Conservation (phyloP, 2,329 filamentous ascomycete species). For the Davidsoniella australis region DNA sequence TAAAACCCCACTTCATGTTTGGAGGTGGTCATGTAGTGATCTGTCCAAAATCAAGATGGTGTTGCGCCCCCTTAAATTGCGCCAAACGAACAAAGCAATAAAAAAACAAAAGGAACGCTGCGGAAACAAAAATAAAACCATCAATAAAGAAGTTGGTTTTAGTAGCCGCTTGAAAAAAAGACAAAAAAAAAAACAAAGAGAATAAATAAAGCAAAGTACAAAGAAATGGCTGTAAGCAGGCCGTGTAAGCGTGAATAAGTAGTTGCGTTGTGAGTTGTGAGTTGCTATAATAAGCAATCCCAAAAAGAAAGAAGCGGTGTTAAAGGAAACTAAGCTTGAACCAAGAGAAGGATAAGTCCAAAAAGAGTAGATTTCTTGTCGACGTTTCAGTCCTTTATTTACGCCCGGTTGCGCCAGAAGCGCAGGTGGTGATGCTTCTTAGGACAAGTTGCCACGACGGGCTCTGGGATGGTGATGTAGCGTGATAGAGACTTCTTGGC, state of each 20-base stretch:
- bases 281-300: no score
- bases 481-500: constrained; percentile 14
- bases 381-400: neutral
- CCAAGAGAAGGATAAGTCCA: neutral
- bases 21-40: no score
- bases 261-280: neutral
- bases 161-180: no score
- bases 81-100: neutral
- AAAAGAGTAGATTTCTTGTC: neutral
- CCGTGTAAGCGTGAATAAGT: neutral
- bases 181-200: neutral
- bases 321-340: neutral
- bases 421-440: constrained; percentile 14
- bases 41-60: no score
- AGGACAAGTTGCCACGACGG: constrained; percentile 4
- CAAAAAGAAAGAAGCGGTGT: no score
- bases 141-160: neutral
- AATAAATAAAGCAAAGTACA: neutral
- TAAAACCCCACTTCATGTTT: neutral
- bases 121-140: neutral
- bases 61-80: no score
- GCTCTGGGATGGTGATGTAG: constrained; percentile 13
- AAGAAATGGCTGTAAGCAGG: neutral
- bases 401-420: constrained; percentile 14
- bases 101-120: neutral